A percentile compares a stretch with the other conserved stretches of the same genome.
Conservation (phyloP, 331 rosid genomes). For the Malus hybrid region DNA sequence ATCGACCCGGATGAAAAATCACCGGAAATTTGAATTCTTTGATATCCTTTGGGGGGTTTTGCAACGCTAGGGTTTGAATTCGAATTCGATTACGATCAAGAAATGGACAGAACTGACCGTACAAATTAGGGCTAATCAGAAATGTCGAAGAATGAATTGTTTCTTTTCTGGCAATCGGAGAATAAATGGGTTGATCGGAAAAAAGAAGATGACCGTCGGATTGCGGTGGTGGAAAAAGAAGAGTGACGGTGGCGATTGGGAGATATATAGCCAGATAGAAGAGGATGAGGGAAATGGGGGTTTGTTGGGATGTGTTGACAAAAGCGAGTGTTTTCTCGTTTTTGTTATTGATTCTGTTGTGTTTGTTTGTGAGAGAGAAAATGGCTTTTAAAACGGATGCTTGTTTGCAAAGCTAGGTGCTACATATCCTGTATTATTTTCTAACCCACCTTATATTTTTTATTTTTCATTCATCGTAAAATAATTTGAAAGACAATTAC, state of each 20-base stretch:
- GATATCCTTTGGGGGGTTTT: not conserved
- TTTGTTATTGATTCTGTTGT: not conserved
- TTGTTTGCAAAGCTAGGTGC: not conserved
- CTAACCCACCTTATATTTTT: too few relatives aligned
- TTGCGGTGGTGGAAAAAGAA: not conserved
- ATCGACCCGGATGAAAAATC: constrained; percentile 21
- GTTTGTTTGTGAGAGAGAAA: not conserved
- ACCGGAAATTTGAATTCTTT: not conserved
- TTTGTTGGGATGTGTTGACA: not conserved
- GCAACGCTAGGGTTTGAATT: not conserved
- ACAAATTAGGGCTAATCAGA: not conserved
- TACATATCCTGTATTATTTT: too few relatives aligned
- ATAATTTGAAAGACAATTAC: too few relatives aligned
- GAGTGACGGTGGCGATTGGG: not conserved
- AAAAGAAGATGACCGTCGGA: not conserved
- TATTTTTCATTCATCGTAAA: too few relatives aligned
- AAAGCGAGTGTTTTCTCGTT: not conserved
- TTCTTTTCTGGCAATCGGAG: not conserved
- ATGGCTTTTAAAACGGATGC: not conserved
- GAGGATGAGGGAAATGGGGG: not conserved
- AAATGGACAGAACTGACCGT: not conserved
- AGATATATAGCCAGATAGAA: not conserved
- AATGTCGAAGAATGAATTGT: not conserved
- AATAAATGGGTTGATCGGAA: not conserved
- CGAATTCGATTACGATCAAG: not conserved